Evolutionary conservation across 2,329 filamentous ascomycete genomes (phyloP).

Genomic region (Clarireedia monteithiana): DNA sequence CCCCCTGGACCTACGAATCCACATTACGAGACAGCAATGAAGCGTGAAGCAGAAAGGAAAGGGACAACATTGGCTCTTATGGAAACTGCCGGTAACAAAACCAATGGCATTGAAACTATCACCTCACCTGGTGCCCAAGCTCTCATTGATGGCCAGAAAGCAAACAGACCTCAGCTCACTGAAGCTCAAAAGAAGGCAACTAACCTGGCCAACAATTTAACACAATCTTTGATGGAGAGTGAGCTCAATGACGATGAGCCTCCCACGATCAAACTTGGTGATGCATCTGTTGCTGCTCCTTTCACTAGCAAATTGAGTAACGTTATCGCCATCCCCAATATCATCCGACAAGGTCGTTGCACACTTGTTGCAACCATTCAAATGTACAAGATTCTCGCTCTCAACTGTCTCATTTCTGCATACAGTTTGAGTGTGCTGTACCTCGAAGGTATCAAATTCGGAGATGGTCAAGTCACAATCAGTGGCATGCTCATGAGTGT

Average conservation of each 20-base stretch:
- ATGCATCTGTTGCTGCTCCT: constrained; percentile 92
- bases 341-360: constrained; percentile 94
- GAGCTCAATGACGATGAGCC: constrained; percentile 83
- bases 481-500: constrained; percentile 99
- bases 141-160: constrained; percentile 46
- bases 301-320: constrained; percentile 98
- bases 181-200: constrained; percentile 66
- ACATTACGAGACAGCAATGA: constrained; percentile 87
- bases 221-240: constrained; percentile 78
- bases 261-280: constrained; percentile 91
- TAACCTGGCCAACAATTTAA: constrained; percentile 78
- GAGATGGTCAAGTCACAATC: constrained; percentile 96
- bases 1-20: constrained; percentile 86
- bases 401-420: constrained; percentile 96
- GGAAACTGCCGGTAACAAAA: constrained; percentile 46
- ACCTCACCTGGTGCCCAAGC: constrained; percentile 58
- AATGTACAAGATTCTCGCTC: constrained; percentile 99
- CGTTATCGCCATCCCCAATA: constrained; percentile 94
- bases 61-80: constrained; percentile 47
- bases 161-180: constrained; percentile 42
- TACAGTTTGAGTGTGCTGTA: constrained; percentile 97
- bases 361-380: constrained; percentile 97
- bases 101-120: constrained; percentile 52
- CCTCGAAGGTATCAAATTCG: constrained; percentile 97
- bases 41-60: constrained; percentile 77